Conservation (phyloP, 495 filamentous ascomycete species). For the Symbiotaphrina buchneri region DNA sequence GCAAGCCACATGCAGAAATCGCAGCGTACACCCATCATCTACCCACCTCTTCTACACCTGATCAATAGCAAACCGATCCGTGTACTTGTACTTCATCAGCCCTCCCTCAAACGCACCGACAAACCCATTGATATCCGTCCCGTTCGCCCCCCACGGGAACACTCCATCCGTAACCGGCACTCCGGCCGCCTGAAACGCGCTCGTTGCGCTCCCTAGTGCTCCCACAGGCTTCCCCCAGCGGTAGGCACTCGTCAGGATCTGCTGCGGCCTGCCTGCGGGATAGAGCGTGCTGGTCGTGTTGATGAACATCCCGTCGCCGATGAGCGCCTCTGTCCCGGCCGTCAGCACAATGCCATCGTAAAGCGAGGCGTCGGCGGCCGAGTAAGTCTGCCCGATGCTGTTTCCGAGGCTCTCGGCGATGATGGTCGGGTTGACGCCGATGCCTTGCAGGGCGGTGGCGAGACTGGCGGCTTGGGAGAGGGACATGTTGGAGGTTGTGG, state of each 20-base stretch:
- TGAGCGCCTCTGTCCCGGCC: constrained; percentile 30
- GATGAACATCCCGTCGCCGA: constrained; percentile 16
- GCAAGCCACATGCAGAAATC: no score
- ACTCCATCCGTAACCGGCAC: constrained; percentile 24
- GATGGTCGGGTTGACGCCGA: constrained; percentile 31
- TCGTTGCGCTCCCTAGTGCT: constrained; percentile 25
- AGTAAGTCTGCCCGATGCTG: constrained; percentile 47
- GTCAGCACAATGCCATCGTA: constrained; percentile 50
- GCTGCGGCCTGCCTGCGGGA: constrained; percentile 35
- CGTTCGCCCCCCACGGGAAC: constrained; percentile 14
- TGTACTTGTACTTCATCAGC: constrained; percentile 40
- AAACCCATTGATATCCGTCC: constrained; percentile 14
- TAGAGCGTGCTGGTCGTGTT: constrained; percentile 25
- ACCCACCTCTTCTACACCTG: no score
- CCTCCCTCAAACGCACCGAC: constrained; percentile 29
- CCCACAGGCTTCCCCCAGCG: constrained; percentile 53
- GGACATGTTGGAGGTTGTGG: constrained; percentile 13
- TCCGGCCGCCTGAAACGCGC: constrained; percentile 19
- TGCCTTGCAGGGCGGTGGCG: constrained; percentile 17
- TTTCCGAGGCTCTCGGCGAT: constrained; percentile 34
- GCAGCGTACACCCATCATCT: no score
- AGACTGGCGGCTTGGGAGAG: constrained; percentile 26
- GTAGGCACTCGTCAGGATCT: constrained; percentile 45
- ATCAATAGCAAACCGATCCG: constrained; percentile 33
- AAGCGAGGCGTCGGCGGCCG: constrained; percentile 39